phyloP scores from a whole-genome alignment of 1,139 yeast genomes.

The Candida albicans region DNA sequence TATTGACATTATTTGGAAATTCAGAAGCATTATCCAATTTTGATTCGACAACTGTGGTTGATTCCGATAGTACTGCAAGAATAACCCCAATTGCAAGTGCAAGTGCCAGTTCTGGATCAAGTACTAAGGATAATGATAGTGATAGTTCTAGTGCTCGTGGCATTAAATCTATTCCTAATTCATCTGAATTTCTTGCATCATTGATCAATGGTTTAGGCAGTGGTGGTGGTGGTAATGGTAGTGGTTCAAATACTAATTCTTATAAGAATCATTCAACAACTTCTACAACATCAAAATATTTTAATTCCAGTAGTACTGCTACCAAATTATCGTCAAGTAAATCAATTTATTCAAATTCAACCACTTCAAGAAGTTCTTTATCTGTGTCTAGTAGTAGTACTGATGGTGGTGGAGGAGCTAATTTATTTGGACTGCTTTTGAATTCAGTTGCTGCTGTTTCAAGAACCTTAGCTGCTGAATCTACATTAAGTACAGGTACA shows the following conservation, averaged over 20 bases:
- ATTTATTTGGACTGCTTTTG: not conserved
- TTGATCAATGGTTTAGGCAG: not conserved
- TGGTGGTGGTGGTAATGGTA: too few species aligned
- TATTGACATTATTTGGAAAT: not conserved
- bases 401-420: not conserved
- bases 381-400: not conserved
- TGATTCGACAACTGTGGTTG: too few species aligned
- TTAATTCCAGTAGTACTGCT: not conserved
- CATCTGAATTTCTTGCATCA: not conserved
- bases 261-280: not conserved
- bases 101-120: not conserved
- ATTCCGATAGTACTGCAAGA: too few species aligned
- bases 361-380: too few species aligned
- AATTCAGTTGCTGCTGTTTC: not conserved
- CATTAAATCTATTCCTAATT: not conserved
- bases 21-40: not conserved
- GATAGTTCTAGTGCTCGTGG: not conserved
- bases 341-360: not conserved
- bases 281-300: not conserved
- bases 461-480: not conserved
- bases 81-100: not conserved
- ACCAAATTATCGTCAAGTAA: not conserved
- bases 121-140: not conserved
- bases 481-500: not conserved
- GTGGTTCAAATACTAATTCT: not conserved